phyloP scores from a whole-genome alignment of 1,284 basidiomycete species.

The Cystobasidium pallidum region DNA sequence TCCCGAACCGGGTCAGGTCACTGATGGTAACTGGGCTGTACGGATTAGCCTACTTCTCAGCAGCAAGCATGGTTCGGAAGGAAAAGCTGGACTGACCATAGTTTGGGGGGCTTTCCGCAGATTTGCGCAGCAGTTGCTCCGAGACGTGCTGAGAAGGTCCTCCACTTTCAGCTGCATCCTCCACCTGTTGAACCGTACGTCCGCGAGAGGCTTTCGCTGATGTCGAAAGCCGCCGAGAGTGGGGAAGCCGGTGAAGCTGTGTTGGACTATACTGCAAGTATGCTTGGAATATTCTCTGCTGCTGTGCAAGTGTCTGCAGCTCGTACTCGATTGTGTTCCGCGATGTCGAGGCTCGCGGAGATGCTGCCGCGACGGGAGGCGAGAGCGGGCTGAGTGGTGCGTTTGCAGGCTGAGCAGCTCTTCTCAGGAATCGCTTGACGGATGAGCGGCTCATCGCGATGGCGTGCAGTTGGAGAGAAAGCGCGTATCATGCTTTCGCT shows the following conservation, averaged over 20 bases:
- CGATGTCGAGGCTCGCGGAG: slow-evolving; percentile 29
- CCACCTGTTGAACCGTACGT: slow-evolving; percentile 19
- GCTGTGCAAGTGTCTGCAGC: slow-evolving; percentile 4
- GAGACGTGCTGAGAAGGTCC: slow-evolving; percentile 28
- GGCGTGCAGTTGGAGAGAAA: neutral
- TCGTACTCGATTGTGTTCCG: slow-evolving; percentile 34
- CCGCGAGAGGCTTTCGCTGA: neutral
- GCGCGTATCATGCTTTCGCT: neutral
- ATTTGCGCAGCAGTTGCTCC: slow-evolving; percentile 47
- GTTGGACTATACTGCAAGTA: neutral
- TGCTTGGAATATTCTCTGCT: slow-evolving; percentile 12
- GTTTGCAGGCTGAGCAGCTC: neutral
- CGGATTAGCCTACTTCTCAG: too few species aligned
- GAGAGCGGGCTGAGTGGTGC: neutral
- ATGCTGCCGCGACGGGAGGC: neutral
- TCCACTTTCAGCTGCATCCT: slow-evolving; percentile 35
- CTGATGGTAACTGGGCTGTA: slow-evolving; percentile 42
- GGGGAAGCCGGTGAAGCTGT: neutral
- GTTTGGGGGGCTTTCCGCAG: slow-evolving; percentile 47
- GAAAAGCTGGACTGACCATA: too few species aligned
- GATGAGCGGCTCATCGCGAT: neutral
- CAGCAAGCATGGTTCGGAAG: too few species aligned
- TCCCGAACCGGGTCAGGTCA: slow-evolving; percentile 49
- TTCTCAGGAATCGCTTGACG: neutral
- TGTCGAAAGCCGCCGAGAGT: slow-evolving; percentile 4